These are phyloP conservation scores for Chlorella ohadii DNA, from an alignment of 139 green algal genomes.

Conservation along the genomic window DNA sequence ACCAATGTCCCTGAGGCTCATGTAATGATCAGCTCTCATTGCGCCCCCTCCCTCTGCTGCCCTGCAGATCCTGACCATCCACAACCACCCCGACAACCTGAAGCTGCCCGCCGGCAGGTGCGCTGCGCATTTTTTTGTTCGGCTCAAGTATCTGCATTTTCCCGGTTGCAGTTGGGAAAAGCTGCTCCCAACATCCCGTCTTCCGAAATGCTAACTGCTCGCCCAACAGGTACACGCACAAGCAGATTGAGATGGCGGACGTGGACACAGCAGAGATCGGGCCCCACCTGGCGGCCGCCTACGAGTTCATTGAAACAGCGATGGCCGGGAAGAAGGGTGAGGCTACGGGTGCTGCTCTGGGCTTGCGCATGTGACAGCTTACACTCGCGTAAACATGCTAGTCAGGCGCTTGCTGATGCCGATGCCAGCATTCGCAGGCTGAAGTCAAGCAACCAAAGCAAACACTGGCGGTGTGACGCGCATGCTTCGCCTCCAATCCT, in stretches of 20 bases:
- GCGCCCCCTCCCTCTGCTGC: not conserved
- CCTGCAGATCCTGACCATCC: slow-evolving; percentile 53
- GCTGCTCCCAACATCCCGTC: too few relatives aligned
- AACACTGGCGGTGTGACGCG: too few relatives aligned
- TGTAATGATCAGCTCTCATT: too few relatives aligned
- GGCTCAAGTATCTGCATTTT: not conserved
- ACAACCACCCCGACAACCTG: slow-evolving; percentile 58
- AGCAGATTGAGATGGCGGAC: slow-evolving; percentile 65
- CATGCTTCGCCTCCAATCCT: too few relatives aligned
- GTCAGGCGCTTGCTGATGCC: too few relatives aligned
- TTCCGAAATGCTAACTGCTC: too few relatives aligned
- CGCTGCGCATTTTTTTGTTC: not conserved
- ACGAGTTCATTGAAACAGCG: slow-evolving; percentile 75
- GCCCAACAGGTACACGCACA: slow-evolving; percentile 4
- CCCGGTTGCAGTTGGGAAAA: too few relatives aligned
- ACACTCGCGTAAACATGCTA: too few relatives aligned
- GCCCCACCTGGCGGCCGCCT: slow-evolving; percentile 62
- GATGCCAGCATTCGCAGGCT: too few relatives aligned
- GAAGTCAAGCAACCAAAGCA: too few relatives aligned
- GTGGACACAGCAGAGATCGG: slow-evolving; percentile 75
- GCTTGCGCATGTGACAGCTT: too few relatives aligned
- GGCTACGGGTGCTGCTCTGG: not conserved
- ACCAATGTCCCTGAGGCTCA: too few relatives aligned
- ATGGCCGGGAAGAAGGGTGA: slow-evolving; percentile 31
- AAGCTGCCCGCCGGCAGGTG: slow-evolving; percentile 27